Percentiles rank a stretch among this genome's conserved stretches.
phyloP scores from a whole-genome alignment of 352 stramenopile genomes.

The Discostella stelligera region DNA sequence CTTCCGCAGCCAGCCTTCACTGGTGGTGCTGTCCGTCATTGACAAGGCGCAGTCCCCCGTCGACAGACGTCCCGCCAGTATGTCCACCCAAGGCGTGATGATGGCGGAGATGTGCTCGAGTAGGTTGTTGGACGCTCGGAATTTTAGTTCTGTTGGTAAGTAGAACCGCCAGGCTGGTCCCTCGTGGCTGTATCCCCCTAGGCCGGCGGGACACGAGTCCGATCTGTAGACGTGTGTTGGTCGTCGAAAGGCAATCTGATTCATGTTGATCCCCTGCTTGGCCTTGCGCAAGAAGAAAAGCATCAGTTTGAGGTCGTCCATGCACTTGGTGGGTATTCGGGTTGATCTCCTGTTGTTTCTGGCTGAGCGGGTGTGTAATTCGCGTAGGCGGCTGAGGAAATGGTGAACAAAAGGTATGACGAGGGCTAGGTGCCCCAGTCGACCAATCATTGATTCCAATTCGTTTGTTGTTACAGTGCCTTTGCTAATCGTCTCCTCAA shows the following conservation, averaged over 20 bases:
- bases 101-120: conserved; percentile 4
- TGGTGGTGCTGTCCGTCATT: conserved; percentile 18
- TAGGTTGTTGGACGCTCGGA: conserved; percentile 10
- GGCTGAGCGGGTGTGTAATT: background rate
- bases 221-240: background rate
- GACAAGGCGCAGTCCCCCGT: background rate
- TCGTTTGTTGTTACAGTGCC: background rate
- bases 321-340: background rate
- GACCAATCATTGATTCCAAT: background rate
- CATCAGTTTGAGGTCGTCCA: background rate
- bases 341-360: no score
- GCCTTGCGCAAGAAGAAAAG: background rate
- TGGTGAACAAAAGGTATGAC: no score
- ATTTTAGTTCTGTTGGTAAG: background rate
- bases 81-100: background rate
- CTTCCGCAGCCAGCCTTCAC: background rate
- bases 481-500: background rate
- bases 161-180: background rate
- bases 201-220: background rate
- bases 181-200: background rate
- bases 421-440: background rate
- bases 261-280: no score
- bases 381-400: background rate
- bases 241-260: no score
- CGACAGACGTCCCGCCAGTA: conserved; percentile 9